Conservation (phyloP, 176 grass and related monocot species). For the Urochloa ruziziensis region DNA sequence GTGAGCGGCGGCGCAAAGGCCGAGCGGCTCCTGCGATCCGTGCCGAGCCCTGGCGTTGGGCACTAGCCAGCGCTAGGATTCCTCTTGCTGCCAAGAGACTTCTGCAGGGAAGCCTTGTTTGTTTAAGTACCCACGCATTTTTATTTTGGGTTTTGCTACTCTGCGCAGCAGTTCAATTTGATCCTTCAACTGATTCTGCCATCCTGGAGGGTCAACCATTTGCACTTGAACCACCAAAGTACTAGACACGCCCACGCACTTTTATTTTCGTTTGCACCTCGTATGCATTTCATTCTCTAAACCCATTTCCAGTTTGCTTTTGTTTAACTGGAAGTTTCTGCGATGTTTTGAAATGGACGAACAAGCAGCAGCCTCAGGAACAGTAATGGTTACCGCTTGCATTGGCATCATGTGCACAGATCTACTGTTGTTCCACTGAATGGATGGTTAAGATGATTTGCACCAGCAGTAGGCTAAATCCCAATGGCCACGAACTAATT, state of each 20-base stretch:
- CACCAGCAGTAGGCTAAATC: not conserved
- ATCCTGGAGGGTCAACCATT: not conserved
- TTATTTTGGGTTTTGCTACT: not conserved
- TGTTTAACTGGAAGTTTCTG: not conserved
- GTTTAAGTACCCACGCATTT: no score
- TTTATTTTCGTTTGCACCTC: not conserved
- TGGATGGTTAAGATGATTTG: not conserved
- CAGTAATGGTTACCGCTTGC: not conserved
- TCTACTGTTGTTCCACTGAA: not conserved
- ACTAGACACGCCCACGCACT: not conserved
- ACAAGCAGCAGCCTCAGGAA: not conserved
- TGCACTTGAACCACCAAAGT: not conserved
- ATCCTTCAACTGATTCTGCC: not conserved
- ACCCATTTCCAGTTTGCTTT: not conserved
- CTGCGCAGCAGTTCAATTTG: not conserved
- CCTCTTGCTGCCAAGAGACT: not conserved
- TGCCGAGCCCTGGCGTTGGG: slow-evolving; percentile 20
- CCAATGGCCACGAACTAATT: slow-evolving; percentile 2
- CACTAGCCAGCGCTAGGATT: not conserved
- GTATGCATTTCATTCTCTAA: not conserved
- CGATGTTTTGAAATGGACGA: not conserved
- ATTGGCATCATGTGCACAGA: not conserved
- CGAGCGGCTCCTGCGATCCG: slow-evolving; percentile 11
- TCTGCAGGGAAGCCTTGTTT: not conserved
- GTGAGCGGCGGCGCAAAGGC: not conserved